Conservation (phyloP, 495 filamentous ascomycete species). For the Neurospora sp. region DNA sequence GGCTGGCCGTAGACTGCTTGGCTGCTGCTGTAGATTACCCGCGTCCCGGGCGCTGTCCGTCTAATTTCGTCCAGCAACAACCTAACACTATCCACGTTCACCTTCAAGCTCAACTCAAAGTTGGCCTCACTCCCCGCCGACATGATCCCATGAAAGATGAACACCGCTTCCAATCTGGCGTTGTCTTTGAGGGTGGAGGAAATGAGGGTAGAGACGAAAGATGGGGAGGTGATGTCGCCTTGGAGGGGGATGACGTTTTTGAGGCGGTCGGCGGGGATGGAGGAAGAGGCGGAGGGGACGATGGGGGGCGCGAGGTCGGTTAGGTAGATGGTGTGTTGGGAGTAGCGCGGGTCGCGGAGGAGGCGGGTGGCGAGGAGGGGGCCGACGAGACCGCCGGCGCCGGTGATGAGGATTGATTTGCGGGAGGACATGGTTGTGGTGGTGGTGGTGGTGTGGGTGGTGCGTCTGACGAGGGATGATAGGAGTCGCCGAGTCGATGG, state of each 20-base stretch:
- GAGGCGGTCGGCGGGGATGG: too few relatives aligned
- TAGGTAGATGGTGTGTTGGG: conserved; percentile 47
- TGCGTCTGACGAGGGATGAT: neutral
- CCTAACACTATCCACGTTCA: conserved; percentile 67
- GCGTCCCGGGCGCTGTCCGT: conserved; percentile 47
- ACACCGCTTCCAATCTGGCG: conserved; percentile 50
- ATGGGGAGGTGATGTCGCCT: conserved; percentile 52
- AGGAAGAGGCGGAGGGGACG: conserved; percentile 25
- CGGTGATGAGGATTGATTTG: conserved; percentile 53
- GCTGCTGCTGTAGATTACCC: conserved; percentile 46
- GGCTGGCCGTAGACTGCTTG: conserved; percentile 34
- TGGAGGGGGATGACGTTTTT: conserved; percentile 26
- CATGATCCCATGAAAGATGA: conserved; percentile 83
- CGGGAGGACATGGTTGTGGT: neutral
- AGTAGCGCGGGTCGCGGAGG: conserved; percentile 33
- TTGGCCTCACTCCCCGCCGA: conserved; percentile 65
- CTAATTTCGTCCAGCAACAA: conserved; percentile 51
- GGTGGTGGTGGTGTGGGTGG: neutral
- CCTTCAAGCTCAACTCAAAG: conserved; percentile 59
- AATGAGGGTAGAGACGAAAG: conserved; percentile 40
- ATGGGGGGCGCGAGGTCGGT: conserved; percentile 53
- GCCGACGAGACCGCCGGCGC: conserved; percentile 62
- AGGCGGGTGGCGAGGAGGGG: conserved; percentile 55
- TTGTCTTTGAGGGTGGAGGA: conserved; percentile 11
- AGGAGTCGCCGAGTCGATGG: neutral